Conservation (phyloP, 352 stramenopile species). For the Phytophthora cactorum region DNA sequence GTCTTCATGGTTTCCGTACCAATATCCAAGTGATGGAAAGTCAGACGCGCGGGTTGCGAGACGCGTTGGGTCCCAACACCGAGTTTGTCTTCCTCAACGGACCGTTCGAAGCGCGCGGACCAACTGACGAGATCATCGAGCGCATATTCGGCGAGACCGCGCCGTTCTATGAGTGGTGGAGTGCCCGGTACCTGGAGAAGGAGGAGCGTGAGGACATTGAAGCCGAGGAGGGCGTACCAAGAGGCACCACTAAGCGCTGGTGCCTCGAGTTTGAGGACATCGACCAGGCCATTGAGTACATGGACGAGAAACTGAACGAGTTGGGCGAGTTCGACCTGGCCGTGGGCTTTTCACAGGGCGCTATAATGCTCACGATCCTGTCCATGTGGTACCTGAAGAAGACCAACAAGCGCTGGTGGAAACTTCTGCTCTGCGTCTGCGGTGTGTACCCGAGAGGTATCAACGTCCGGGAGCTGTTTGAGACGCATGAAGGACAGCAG, state of each 20-base stretch:
- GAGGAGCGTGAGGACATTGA: conserved; percentile 48
- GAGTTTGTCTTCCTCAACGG: conserved; percentile 82
- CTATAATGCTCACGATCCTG: conserved; percentile 65
- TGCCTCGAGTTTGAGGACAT: conserved; percentile 48
- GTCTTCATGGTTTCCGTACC: conserved; percentile 76
- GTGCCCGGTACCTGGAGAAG: conserved; percentile 45
- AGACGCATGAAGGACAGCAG: conserved; percentile 42
- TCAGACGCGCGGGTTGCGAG: conserved; percentile 63
- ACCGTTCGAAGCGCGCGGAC: conserved; percentile 58
- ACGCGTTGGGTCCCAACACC: conserved; percentile 58
- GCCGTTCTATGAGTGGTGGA: conserved; percentile 85
- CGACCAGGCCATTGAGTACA: conserved; percentile 50
- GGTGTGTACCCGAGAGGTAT: conserved; percentile 44
- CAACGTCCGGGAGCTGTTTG: conserved; percentile 51
- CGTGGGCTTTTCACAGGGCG: conserved; percentile 82
- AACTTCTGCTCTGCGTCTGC: conserved; percentile 56
- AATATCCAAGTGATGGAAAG: conserved; percentile 77
- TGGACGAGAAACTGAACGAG: conserved; percentile 60
- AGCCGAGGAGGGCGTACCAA: conserved; percentile 31
- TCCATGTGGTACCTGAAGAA: conserved; percentile 64
- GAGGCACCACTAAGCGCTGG: conserved; percentile 31
- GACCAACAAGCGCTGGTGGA: conserved; percentile 54
- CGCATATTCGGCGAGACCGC: conserved; percentile 58
- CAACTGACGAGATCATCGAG: conserved; percentile 62
- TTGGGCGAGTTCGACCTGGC: conserved; percentile 80